Conservation (phyloP, 2,329 filamentous ascomycete species). For the Claviceps sp. region DNA sequence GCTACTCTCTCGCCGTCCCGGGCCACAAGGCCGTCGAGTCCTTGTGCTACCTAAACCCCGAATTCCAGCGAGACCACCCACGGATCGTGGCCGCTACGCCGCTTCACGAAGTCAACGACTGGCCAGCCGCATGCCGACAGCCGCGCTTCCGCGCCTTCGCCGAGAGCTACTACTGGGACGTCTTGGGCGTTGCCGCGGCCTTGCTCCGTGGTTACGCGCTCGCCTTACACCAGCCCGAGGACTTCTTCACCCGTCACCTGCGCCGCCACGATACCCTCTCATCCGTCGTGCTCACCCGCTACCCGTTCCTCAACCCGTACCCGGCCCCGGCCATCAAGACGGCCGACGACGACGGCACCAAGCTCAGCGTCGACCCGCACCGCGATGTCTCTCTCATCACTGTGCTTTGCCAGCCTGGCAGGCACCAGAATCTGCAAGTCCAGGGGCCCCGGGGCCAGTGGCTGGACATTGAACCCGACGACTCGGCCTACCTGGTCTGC, state of each 20-base stretch:
- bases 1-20: constrained; percentile 2
- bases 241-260: constrained; percentile 7
- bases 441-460: constrained; percentile 5
- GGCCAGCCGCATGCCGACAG: constrained; percentile 6
- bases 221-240: constrained; percentile 4
- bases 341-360: constrained; percentile 7
- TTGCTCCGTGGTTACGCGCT: constrained; percentile 7
- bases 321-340: constrained; percentile 8
- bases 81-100: constrained; percentile 5
- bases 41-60: constrained; percentile 1
- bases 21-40: constrained; percentile 1
- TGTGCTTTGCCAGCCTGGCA: constrained; percentile 6
- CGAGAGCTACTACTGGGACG: constrained; percentile 7
- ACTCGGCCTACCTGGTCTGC: constrained; percentile 6
- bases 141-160: constrained; percentile 7
- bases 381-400: constrained; percentile 7
- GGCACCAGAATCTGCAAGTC: constrained; percentile 8
- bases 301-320: constrained; percentile 7
- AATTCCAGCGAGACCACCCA: constrained; percentile 1
- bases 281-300: constrained; percentile 8
- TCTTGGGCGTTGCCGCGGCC: constrained; percentile 3
- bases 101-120: constrained; percentile 7
- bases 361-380: constrained; percentile 8
- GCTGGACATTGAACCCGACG: constrained; percentile 6
- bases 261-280: constrained; percentile 5